Percentiles rank a stretch among this genome's conserved stretches.
These are phyloP conservation scores for Umbelopsis sp. DNA, from an alignment of 371 early-diverging fungal genomes.

Conservation along the genomic window DNA sequence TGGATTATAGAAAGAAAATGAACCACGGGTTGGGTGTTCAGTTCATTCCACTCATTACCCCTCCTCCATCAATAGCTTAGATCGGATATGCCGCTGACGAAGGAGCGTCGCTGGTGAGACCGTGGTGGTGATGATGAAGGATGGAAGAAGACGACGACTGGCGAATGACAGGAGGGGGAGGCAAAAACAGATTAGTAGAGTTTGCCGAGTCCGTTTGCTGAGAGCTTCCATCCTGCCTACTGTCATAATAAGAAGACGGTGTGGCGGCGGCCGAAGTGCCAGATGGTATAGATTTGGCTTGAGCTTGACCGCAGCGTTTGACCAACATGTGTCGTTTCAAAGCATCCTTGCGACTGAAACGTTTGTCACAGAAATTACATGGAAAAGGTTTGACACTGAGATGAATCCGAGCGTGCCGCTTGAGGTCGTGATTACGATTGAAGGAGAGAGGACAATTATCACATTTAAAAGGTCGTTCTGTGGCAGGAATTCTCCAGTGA, in stretches of 20 bases:
- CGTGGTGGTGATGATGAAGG: not conserved
- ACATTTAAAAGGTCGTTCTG: conserved; percentile 21
- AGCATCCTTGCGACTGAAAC: conserved; percentile 24
- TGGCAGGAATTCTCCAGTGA: conserved; percentile 17
- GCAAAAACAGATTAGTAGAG: conserved; percentile 5
- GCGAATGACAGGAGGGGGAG: not conserved
- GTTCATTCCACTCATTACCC: not conserved
- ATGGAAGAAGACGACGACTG: not conserved
- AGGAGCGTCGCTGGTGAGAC: not conserved
- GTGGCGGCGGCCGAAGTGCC: not conserved
- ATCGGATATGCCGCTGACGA: not conserved
- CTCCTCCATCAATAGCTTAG: not conserved
- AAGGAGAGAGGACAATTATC: conserved; percentile 23
- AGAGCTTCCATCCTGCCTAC: not conserved
- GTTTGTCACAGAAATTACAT: conserved; percentile 22
- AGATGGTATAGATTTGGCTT: not conserved
- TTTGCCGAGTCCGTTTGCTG: not conserved
- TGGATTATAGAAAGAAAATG: too few relatives aligned
- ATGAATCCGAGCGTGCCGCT: conserved; percentile 25
- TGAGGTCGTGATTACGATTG: conserved; percentile 26
- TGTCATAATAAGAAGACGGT: not conserved
- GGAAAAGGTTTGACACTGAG: conserved; percentile 26
- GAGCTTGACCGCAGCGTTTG: conserved; percentile 22
- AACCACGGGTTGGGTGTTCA: too few relatives aligned
- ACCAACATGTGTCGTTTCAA: conserved; percentile 21